Evolutionary conservation across 306 rosid genomes (phyloP), one percentile per base, ranked within the genome.

Genomic region (Ochetophila trinervis): DNA sequence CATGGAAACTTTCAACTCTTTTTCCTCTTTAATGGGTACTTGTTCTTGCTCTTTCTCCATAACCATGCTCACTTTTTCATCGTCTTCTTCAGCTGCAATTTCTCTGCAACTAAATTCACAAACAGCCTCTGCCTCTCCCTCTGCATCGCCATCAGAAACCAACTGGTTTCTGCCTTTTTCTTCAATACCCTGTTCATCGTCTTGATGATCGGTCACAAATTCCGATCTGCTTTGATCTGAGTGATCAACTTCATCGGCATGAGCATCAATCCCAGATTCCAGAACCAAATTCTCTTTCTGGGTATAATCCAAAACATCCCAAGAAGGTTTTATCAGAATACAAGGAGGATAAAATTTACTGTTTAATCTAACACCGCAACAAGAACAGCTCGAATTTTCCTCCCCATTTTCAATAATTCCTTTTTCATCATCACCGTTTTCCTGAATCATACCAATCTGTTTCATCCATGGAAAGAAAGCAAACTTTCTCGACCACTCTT

Each of bases 381-480:
- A 93, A 66, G 94, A 89, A 78, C 97, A 88, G 48, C 10, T 78
- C 30, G 65, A 73, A 76, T 57, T 68, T 64, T 75, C 87, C 15
- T 83, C 86, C 17, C 62, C 77, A 16, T 84, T 78, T 19, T 58
- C 84, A 71, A 62, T 61, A 49, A 24, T 60, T 51, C 60, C 74
- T 4, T 65, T 82, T 67, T 44, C 83, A 77, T 48, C 78, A 57
- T 20, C 68, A 32, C 32, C 32, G 3, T 27, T 27, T 27, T 54
- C 82, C 3, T 79, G 64, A 74, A 78, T 63, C 82, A 81, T 16
- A 15, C 84, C 87, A 45, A 82, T 75, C 60, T 82, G 87, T 61
- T 90, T 90, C 87, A 84, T 76, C 91, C 90, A 85, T 12, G 84
- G 79, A 75, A 85, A 83, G 65, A 80, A 79, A 53, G 83, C 89